Evolutionary conservation across 2,329 filamentous ascomycete species (phyloP), one percentile per base, ranked within the genome.

Genomic region (Arthrobotrys musiformis): DNA sequence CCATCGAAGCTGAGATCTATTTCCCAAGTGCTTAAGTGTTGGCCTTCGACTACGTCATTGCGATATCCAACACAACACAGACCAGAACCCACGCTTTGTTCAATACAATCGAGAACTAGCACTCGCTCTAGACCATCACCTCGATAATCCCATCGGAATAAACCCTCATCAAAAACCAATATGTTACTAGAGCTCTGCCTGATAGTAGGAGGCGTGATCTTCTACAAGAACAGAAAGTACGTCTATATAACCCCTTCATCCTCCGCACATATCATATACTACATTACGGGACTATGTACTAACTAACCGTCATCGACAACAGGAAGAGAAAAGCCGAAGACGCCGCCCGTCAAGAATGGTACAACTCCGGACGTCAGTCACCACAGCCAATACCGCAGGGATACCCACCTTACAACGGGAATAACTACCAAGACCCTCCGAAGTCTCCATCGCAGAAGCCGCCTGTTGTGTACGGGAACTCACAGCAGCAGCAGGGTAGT

Each of bases 211-310:
- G 73, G 73, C 17, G 61, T 77, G 1, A 46, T 67, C 30, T 70
- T 64, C 33, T 61, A 60, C 52, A 77, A 70, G 52, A 64, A 70
- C 52, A 70, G 73, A 70, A 77, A 70, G 73, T 77, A 15, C 6
- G 73, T 62, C 33, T 44, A n/a, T 19, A 35, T 17, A 35, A 35
- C 30, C 11, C 17, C 13, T 15, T 9, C 17, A 9, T 2, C 22
- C 15, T 7, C n/a, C 19, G 2, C 15, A 50, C 37, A 50, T 66
- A 64, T 33, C 52, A 26, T 22, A 26, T 15, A 15, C 6, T 13
- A 24, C 2, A n/a, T n/a, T n/a, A n/a, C n/a, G n/a, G n/a, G n/a
- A 64, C 24, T 44, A 26, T 22, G 17, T 15, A 15, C 6, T 13
- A 24, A 2, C 42, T 24, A 40, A 28, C 44, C 8, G n/a, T n/a